A percentile compares a stretch with the other conserved stretches of the same genome.
These are phyloP conservation scores for Arthroderma uncinatum DNA, from an alignment of 2,329 filamentous ascomycete species.

Conservation along the genomic window DNA sequence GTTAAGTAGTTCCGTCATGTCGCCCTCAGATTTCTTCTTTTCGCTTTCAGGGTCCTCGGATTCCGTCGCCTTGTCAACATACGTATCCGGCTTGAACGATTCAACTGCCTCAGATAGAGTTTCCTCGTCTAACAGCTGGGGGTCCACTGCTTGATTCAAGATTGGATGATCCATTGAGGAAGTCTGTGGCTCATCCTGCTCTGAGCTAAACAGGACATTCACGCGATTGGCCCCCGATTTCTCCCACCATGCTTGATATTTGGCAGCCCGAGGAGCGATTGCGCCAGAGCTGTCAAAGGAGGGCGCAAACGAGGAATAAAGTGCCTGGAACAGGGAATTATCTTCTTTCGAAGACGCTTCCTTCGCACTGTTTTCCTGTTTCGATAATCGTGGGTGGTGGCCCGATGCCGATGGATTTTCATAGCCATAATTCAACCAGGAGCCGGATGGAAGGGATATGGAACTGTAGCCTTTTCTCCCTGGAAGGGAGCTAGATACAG, in stretches of 20 bases:
- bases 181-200: constrained; percentile 4
- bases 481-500: constrained; percentile 25
- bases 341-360: constrained; percentile 17
- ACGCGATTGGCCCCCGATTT: constrained; percentile 32
- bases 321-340: constrained; percentile 19
- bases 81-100: constrained; percentile 28
- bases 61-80: constrained; percentile 12
- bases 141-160: constrained; percentile 1
- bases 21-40: constrained; percentile 30
- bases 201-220: constrained; percentile 25
- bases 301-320: constrained; percentile 41
- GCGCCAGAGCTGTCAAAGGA: constrained; percentile 36
- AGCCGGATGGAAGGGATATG: constrained; percentile 29
- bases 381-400: neutral
- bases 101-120: constrained; percentile 35
- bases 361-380: neutral
- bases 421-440: constrained; percentile 36
- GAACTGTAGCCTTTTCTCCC: constrained; percentile 34
- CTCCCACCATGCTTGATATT: constrained; percentile 38
- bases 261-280: constrained; percentile 33
- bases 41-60: constrained; percentile 19
- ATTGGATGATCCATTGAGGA: constrained; percentile 15
- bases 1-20: constrained; percentile 41
- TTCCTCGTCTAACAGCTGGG: constrained; percentile 25
- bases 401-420: neutral